phyloP scores from a whole-genome alignment of 2,329 filamentous ascomycete species.

The Aspergillus pseudoviridinutans region DNA sequence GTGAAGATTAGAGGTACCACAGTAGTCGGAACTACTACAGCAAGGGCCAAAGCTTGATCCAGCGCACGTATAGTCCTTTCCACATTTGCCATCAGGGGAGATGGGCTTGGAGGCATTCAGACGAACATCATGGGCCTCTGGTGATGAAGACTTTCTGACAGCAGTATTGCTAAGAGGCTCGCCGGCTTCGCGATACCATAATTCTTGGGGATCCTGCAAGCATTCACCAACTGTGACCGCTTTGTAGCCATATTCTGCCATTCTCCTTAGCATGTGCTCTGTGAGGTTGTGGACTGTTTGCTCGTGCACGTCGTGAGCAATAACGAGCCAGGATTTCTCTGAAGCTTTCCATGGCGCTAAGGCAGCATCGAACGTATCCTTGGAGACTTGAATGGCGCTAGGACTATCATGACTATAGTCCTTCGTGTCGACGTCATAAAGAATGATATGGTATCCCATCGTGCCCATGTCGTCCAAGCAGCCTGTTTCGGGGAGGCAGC shows the following conservation, averaged over 20 bases:
- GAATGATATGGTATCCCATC: conserved; percentile 49
- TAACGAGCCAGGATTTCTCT: conserved; percentile 37
- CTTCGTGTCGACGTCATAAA: conserved; percentile 46
- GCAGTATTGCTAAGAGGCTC: conserved; percentile 14
- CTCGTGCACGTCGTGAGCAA: conserved; percentile 41
- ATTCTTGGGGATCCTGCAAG: conserved; percentile 33
- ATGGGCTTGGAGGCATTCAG: conserved; percentile 12
- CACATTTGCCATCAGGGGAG: conserved; percentile 34
- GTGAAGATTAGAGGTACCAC: conserved; percentile 28
- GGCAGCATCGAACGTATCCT: conserved; percentile 37
- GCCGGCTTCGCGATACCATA: conserved; percentile 42
- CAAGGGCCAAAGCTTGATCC: conserved; percentile 33
- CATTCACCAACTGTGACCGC: conserved; percentile 45
- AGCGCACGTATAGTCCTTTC: conserved; percentile 30
- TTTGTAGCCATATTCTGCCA: conserved; percentile 29
- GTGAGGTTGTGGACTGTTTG: conserved; percentile 43
- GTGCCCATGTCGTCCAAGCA: conserved; percentile 42
- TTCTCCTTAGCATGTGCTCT: conserved; percentile 35
- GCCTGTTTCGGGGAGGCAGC: conserved; percentile 32
- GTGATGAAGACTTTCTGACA: conserved; percentile 5
- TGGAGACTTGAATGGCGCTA: conserved; percentile 34
- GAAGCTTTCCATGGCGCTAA: conserved; percentile 22
- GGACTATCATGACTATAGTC: conserved; percentile 43
- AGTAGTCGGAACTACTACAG: conserved; percentile 26
- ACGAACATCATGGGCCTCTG: conserved; percentile 1